phyloP scores from a whole-genome alignment of 2,329 filamentous ascomycete genomes.

The Alternaria hordeiaustralica region DNA sequence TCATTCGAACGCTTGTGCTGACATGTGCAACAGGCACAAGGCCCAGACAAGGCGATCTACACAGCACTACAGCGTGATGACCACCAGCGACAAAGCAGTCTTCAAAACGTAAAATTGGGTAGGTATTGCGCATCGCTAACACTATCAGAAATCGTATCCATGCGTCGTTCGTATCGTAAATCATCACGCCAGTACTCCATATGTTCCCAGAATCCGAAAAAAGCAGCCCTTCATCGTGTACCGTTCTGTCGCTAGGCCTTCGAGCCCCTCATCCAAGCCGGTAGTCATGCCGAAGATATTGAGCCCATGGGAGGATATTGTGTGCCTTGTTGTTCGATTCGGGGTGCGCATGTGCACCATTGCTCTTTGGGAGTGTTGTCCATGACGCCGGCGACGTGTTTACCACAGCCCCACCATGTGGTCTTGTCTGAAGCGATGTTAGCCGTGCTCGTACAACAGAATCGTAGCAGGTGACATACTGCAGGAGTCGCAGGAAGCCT shows the following conservation, averaged over 20 bases:
- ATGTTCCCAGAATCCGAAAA: neutral
- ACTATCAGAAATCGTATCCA: neutral
- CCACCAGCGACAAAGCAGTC: neutral
- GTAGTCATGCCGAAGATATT: conserved; percentile 35
- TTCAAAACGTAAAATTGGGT: neutral
- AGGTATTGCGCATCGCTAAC: conserved; percentile 8
- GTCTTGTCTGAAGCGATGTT: conserved; percentile 56
- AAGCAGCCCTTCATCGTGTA: neutral
- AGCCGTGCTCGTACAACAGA: neutral
- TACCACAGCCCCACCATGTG: conserved; percentile 71
- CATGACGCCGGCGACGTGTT: conserved; percentile 68
- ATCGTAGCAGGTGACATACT: conserved; percentile 55
- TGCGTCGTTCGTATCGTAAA: neutral
- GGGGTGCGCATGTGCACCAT: conserved; percentile 71
- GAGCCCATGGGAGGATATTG: conserved; percentile 69
- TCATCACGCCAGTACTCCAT: conserved; percentile 2
- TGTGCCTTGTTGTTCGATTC: conserved; percentile 66
- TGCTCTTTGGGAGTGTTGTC: conserved; percentile 63
- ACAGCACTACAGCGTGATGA: neutral
- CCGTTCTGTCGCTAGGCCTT: neutral
- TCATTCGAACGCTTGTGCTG: neutral
- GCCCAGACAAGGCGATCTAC: neutral
- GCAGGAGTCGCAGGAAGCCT: conserved; percentile 67
- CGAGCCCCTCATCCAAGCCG: conserved; percentile 6
- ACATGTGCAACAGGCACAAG: neutral